Conservation (phyloP, 228 moss, liverwort and hornwort genomes). For the Sphagnum fallax region DNA sequence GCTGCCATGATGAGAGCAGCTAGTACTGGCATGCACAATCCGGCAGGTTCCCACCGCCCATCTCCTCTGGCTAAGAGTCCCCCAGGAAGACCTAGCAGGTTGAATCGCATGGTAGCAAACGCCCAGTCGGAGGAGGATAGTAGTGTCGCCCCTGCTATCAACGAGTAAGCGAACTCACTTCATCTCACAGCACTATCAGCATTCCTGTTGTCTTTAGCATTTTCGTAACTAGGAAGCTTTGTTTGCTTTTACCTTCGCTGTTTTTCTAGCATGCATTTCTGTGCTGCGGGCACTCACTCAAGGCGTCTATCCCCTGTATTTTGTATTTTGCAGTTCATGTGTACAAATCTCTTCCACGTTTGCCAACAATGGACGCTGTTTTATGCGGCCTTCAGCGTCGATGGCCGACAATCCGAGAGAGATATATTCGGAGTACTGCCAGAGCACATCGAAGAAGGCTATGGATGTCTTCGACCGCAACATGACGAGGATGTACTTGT, state of each 20-base stretch:
- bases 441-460: conserved; percentile 49
- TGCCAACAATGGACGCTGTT: neutral
- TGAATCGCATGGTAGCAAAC: conserved; percentile 27
- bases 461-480: conserved; percentile 47
- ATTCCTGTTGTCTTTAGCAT: too few species aligned
- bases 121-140: conserved; percentile 24
- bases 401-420: conserved; percentile 6
- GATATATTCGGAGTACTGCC: conserved; percentile 22
- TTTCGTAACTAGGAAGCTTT: too few species aligned
- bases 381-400: neutral
- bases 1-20: neutral
- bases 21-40: neutral
- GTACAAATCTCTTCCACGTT: neutral
- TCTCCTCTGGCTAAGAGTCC: conserved; percentile 11
- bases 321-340: neutral
- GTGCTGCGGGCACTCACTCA: too few species aligned
- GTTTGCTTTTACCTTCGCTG: too few species aligned
- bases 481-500: conserved; percentile 55
- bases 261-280: too few species aligned
- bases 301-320: neutral
- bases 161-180: conserved; percentile 1
- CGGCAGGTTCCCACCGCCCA: neutral
- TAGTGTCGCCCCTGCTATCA: too few species aligned
- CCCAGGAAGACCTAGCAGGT: conserved; percentile 23
- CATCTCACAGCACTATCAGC: neutral